Base-by-base conservation (phyloP, 306 rosid species). In the Corylus avellana region DNA sequence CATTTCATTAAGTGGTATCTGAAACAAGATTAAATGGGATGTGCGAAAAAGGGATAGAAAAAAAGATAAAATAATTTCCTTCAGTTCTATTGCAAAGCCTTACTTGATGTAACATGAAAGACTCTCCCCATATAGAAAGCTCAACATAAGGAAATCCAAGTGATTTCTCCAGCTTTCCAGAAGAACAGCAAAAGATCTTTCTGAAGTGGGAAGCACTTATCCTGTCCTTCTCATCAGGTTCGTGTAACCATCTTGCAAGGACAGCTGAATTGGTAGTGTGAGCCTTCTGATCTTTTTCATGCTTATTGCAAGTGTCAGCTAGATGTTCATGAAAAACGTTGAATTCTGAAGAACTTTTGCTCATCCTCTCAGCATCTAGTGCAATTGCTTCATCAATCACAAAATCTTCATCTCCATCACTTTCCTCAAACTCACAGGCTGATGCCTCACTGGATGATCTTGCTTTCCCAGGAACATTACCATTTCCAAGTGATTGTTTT, bases 21-120 rank as follows among this genome's bases (percentile, higher is more conserved):
- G 62, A 70, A 81, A 78, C 55, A 27, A 27, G 68, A 25, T 12
- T 5, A 4, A 29, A 2, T 18, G 27, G 6, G 44, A 29, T 13
- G 51, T 42, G 42, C 25, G n/a, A 18, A 67, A 67, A 67, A 1
- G 12, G 51, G 8, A 42, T 37, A 18, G 7, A 67, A 35, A n/a
- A 67, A 25, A 67, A 42, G 18, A 42, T 5, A 5, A 7, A 35
- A 35, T 39, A 8, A 42, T 39, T 67, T 18, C 72, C 50, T 3
- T 37, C 42, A 42, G 32, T 29, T 64, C 49, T 20, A 62, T 51
- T 79, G 58, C 72, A 32, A 80, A 69, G 61, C 72, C 92, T 86
- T 87, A 91, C 98, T 88, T 95, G 98, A 85, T 91, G 98, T 78
- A 93, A 78, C 97, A 95, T 95, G 89, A 95, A 95, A 47, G 97